A percentile compares a stretch with the other conserved stretches of the same genome.
Conservation (phyloP, 2,329 filamentous ascomycete genomes). For the Xylaria sp. region DNA sequence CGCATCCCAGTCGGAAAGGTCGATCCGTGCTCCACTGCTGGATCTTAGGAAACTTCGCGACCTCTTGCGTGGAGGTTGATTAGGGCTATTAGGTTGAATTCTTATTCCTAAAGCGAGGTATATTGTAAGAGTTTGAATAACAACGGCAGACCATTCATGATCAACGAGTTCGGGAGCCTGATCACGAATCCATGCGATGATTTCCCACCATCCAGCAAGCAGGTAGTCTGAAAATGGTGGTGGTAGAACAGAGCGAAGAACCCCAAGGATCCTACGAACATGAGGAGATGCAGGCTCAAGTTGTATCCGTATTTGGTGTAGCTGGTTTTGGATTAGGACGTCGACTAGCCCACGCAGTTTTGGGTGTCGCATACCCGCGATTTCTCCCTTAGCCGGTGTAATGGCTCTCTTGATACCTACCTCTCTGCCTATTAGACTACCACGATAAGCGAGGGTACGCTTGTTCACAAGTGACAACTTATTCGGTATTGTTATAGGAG, state of each 20-base stretch:
- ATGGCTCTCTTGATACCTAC: slow-evolving; percentile 59
- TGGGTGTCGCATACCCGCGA: slow-evolving; percentile 67
- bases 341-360: slow-evolving; percentile 72
- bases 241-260: slow-evolving; percentile 73
- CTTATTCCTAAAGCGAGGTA: slow-evolving; percentile 67
- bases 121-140: slow-evolving; percentile 72
- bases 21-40: slow-evolving; percentile 49
- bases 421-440: slow-evolving; percentile 65
- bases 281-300: slow-evolving; percentile 73
- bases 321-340: slow-evolving; percentile 71
- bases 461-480: slow-evolving; percentile 68
- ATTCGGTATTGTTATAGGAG: slow-evolving; percentile 72
- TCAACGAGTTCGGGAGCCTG: slow-evolving; percentile 61
- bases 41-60: slow-evolving; percentile 47
- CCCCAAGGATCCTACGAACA: slow-evolving; percentile 69
- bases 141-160: slow-evolving; percentile 76
- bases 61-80: slow-evolving; percentile 38
- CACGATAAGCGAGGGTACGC: slow-evolving; percentile 67
- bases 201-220: slow-evolving; percentile 78
- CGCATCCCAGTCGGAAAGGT: slow-evolving; percentile 57
- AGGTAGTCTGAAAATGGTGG: slow-evolving; percentile 69
- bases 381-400: slow-evolving; percentile 59
- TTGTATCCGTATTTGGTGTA: slow-evolving; percentile 75
- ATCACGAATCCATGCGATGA: slow-evolving; percentile 73
- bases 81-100: slow-evolving; percentile 44